Evolutionary conservation across 805 yeast genomes (phyloP).

Genomic region (Candida silvicultrix): DNA sequence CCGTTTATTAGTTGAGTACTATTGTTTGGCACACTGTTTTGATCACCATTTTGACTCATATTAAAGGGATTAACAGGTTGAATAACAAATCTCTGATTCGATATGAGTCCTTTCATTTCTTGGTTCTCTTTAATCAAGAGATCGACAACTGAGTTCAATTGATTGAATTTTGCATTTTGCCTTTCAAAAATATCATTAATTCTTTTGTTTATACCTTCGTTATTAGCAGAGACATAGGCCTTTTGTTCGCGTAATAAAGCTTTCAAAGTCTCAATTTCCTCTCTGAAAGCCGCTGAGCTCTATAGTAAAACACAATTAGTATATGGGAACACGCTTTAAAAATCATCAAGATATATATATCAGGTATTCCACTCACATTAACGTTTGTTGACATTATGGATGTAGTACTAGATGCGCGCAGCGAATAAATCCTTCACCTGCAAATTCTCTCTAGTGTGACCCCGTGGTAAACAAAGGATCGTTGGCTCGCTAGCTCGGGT

Average conservation of each 20-base stretch:
- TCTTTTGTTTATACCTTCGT: constrained; percentile 17
- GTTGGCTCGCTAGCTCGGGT: background rate
- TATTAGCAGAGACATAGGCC: background rate
- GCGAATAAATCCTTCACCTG: background rate
- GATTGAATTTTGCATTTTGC: constrained; percentile 14
- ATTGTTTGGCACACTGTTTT: background rate
- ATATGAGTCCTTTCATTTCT: constrained; percentile 16
- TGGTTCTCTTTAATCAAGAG: constrained; percentile 21
- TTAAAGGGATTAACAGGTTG: constrained; percentile 12
- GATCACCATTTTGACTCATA: constrained; percentile 4
- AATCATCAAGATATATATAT: background rate
- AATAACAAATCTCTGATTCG: constrained; percentile 18
- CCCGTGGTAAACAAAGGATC: background rate
- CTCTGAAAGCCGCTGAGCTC: background rate
- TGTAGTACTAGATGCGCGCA: background rate
- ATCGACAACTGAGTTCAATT: constrained; percentile 17
- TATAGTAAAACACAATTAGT: background rate
- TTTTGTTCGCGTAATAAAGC: background rate
- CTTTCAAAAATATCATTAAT: constrained; percentile 18
- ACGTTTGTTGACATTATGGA: background rate
- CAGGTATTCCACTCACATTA: background rate
- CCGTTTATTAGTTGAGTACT: background rate
- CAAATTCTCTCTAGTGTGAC: background rate
- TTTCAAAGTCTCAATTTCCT: constrained; percentile 1
- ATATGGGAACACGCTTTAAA: background rate